Evolutionary conservation across 1,139 yeast species (phyloP), one percentile per base, ranked within the genome.

Genomic region (Yamadazyma diospyri): DNA sequence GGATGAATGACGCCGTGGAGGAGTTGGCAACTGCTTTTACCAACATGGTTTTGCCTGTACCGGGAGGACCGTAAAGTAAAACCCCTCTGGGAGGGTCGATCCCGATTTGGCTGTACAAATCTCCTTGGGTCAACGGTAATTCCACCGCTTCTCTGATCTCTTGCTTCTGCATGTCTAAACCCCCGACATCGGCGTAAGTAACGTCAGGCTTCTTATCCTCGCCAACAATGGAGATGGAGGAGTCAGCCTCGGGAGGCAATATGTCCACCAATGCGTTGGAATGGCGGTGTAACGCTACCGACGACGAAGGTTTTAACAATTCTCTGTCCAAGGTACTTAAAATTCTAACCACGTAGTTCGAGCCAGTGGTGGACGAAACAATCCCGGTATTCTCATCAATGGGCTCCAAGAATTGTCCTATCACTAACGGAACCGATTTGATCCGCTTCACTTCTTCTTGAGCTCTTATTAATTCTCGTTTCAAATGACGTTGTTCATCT

Each of bases 1-100:
- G 83, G 48, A 94, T 89, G 52, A 94, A 94, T 5, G 97, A 74
- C 1, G 98, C 98, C 2, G 95, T 86, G 3, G 97, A 82, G 38
- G 92, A 81, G 60, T 94, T 92, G 12, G 99, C 99, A 32, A 94
- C 99, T 0, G 99, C 98, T 62, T 94, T 94, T 35, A 89, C 99
- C 58, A 94, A 75, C 97, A 94, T 88, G 24, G 99, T 94, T 61
- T 94, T 94, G 51, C 99, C 99, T 4, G 98, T 94, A 58, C 99
- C 99, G 30, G 99, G 99, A 12, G 98, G 97, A 15, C 99, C 99
- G 60, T 92, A 94, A 41, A 94, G 70, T 47, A 94, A 66, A 23
- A 94, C 98, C 53, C 99, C 99, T 49, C 97, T 78, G 42, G 99
- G 98, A 22, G 98, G 98, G 53, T 94, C 97, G 46, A 94, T 94